Base-by-base conservation (phyloP, 495 filamentous ascomycete species). In the Hypoxylon lienhwacheense region DNA sequence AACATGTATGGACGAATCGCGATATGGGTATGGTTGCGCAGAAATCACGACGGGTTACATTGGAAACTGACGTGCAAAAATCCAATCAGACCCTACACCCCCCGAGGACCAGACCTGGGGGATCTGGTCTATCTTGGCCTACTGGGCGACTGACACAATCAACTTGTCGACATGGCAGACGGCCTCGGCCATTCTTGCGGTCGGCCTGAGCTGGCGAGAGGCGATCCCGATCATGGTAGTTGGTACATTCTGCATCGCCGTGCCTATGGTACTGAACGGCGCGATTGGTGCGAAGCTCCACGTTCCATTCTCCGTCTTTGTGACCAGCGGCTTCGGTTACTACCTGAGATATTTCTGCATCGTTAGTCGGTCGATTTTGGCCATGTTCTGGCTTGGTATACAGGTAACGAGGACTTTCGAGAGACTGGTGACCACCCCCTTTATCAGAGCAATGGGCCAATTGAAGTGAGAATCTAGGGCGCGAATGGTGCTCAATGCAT, bases 321-420 rank as follows among this genome's bases (percentile, higher is more conserved):
- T 81, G 1, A 79, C 85, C 12, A 82, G 84, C 7, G 75, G 75
- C 51, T 89, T 84, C 71, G 86, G 86, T 1, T 88, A 85, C 68
- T 88, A 82, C 72, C 77, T 84, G 39, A 78, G 79, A 3, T 87
- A 87, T 59, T 77, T 89, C 56, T 76, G 79, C 17, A 85, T 88
- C 40, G 69, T 87, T 7, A 85, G 82, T 0, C 77, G 86, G n/a
- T 73, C 79, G 0, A 81, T 88, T 46, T 74, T 88, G 4, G 85
- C 84, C 5, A 70, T 87, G 59, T 87, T 88, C 69, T 88, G 86
- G 85, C 82, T 87, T 19, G 83, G 82, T 10, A 86, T 89, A 41
- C 64, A 66, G 64, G 64, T 66, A 47, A 53, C 20, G 2, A 37
- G 37, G n/a, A 19, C 21, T 4, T 22, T 3, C 19, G 1, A 6